phyloP scores from a whole-genome alignment of 2,329 filamentous ascomycete species.

The Dactylellina sp. region DNA sequence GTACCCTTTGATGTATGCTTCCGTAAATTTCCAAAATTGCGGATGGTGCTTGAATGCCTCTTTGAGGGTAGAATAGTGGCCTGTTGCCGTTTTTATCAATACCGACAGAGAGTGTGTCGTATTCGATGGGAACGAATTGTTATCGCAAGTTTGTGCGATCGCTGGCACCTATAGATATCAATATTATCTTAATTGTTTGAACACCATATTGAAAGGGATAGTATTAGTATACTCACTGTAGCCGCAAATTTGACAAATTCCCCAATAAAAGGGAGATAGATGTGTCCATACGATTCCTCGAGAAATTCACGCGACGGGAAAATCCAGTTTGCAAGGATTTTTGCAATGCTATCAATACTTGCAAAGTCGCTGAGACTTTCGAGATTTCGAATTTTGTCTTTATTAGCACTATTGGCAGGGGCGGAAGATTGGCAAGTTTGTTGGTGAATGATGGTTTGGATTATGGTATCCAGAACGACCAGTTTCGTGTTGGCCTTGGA shows the following conservation, averaged over 20 bases:
- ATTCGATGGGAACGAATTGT: background rate
- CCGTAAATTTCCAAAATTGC: constrained; percentile 30
- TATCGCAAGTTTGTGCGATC: background rate
- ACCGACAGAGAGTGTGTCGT: background rate
- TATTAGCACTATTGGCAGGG: background rate
- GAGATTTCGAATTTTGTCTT: background rate
- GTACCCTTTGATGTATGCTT: constrained; percentile 34
- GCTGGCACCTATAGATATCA: background rate
- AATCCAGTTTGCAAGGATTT: constrained; percentile 27
- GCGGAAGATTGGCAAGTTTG: background rate
- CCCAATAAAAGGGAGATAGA: constrained; percentile 15
- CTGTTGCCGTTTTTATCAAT: background rate
- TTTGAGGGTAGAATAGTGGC: constrained; percentile 5
- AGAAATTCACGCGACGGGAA: constrained; percentile 26
- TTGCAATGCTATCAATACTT: background rate
- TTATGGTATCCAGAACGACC: constrained; percentile 1
- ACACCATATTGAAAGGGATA: background rate
- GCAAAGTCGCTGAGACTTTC: background rate
- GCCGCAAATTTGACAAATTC: constrained; percentile 16
- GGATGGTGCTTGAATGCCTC: constrained; percentile 12
- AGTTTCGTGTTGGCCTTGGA: constrained; percentile 7
- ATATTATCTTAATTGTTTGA: background rate
- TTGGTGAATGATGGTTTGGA: constrained; percentile 1
- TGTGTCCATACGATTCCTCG: constrained; percentile 13
- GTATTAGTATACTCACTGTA: constrained; percentile 13